These are phyloP conservation scores for Vitis rupestris DNA, from an alignment of 164 flowering plant genomes.

Conservation along the genomic window DNA sequence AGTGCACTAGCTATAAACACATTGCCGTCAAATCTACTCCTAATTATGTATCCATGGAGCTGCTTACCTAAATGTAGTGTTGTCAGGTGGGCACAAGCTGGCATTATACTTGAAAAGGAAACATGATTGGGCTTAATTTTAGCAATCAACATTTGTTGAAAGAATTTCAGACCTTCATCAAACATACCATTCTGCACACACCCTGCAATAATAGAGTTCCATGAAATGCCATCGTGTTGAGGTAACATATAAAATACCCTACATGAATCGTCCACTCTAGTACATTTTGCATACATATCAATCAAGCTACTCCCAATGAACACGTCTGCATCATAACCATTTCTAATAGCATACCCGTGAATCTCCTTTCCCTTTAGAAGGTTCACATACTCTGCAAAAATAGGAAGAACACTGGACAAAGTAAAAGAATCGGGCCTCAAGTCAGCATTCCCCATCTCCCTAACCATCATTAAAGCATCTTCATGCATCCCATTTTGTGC, in stretches of 20 bases:
- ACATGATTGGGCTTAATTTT: conserved; percentile 53
- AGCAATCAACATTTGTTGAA: conserved; percentile 64
- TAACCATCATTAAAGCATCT: conserved; percentile 66
- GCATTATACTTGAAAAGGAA: conserved; percentile 81
- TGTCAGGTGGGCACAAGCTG: conserved; percentile 85
- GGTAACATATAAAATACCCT: conserved; percentile 53
- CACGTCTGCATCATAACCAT: conserved; percentile 56
- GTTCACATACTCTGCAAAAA: conserved; percentile 66
- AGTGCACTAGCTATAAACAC: conserved; percentile 72
- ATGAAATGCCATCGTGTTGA: conserved; percentile 59
- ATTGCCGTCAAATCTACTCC: conserved; percentile 56
- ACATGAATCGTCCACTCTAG: conserved; percentile 51
- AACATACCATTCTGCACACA: conserved; percentile 82
- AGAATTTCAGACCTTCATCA: conserved; percentile 68
- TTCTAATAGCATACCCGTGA: conserved; percentile 73
- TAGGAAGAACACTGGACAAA: conserved; percentile 73
- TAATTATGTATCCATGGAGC: conserved; percentile 69
- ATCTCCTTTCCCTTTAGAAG: conserved; percentile 75
- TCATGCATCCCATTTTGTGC: conserved; percentile 62
- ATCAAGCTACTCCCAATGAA: conserved; percentile 81
- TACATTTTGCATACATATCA: conserved; percentile 90
- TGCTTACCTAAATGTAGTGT: conserved; percentile 78
- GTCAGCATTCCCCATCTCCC: conserved; percentile 58
- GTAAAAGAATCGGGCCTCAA: conserved; percentile 82
- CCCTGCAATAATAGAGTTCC: conserved; percentile 86